Evolutionary conservation across 768 basidiomycete species (phyloP).

Genomic region (Naganishia onofrii): DNA sequence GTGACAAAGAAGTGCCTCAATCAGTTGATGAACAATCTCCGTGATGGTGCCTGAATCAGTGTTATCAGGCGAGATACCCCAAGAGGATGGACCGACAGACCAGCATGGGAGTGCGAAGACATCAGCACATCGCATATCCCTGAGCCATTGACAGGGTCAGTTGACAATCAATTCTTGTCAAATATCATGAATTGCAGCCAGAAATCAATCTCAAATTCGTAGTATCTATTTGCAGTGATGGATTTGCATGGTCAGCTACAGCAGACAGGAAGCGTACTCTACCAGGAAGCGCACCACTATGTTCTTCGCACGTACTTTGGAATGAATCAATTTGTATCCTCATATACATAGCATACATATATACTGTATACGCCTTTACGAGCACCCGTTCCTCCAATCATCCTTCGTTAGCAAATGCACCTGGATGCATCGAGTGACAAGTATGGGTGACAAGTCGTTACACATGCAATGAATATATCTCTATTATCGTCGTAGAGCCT

Average conservation of each 20-base stretch:
- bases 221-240: background rate
- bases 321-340: conserved; percentile 3
- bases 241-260: background rate
- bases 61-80: background rate
- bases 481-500: too few relatives aligned
- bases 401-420: too few relatives aligned
- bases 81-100: background rate
- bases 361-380: background rate
- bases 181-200: conserved; percentile 4
- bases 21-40: conserved; percentile 46
- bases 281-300: background rate
- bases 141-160: background rate
- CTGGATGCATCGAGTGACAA: too few relatives aligned
- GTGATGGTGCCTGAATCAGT: conserved; percentile 30
- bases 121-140: background rate
- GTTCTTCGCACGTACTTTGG: background rate
- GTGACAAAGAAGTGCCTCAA: conserved; percentile 64
- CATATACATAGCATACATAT: background rate
- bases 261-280: background rate
- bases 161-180: background rate
- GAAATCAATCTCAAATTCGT: background rate
- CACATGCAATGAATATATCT: too few relatives aligned
- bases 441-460: too few relatives aligned
- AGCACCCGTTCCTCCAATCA: background rate
- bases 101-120: background rate